These are phyloP conservation scores for Talaromyces trachyspermus DNA, from an alignment of 495 filamentous ascomycete species.

Conservation along the genomic window DNA sequence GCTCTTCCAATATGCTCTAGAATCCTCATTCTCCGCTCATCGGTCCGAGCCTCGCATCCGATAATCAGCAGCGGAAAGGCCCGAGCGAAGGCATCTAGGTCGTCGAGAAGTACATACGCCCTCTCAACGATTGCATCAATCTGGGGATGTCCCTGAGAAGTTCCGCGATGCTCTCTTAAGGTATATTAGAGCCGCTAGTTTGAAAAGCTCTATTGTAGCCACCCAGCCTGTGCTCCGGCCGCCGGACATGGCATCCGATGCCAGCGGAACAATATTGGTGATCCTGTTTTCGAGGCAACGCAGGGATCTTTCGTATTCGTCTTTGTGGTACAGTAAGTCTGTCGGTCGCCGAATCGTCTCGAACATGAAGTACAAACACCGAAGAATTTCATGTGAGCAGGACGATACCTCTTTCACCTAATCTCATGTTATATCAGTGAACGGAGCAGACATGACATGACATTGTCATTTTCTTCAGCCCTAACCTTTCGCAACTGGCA, in stretches of 20 bases:
- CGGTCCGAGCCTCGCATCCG: slow-evolving; percentile 1
- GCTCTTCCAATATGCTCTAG: not conserved
- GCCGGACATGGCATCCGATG: slow-evolving; percentile 1
- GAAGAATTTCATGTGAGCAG: slow-evolving; percentile 4
- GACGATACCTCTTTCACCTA: slow-evolving; percentile 3
- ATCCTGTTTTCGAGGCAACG: slow-evolving; percentile 5
- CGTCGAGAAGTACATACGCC: slow-evolving; percentile 4
- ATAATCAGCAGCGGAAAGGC: slow-evolving; percentile 4
- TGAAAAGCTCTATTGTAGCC: slow-evolving; percentile 6
- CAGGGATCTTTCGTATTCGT: slow-evolving; percentile 2
- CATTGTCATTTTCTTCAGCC: not conserved
- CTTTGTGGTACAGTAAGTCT: not conserved
- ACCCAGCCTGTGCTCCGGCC: not conserved
- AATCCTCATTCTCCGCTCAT: slow-evolving; percentile 2
- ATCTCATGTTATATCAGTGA: not conserved
- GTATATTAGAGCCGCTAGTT: slow-evolving; percentile 1
- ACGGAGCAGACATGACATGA: not conserved
- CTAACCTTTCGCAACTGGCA: slow-evolving; percentile 5
- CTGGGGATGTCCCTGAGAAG: not conserved
- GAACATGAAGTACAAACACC: not conserved
- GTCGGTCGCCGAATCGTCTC: slow-evolving; percentile 1
- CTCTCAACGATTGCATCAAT: slow-evolving; percentile 4
- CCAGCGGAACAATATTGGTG: slow-evolving; percentile 2
- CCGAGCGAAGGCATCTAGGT: not conserved
- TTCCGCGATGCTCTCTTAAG: slow-evolving; percentile 3